Evolutionary conservation across 805 yeast species (phyloP), one percentile per base, ranked within the genome.

Genomic region (Starmera amethionina): DNA sequence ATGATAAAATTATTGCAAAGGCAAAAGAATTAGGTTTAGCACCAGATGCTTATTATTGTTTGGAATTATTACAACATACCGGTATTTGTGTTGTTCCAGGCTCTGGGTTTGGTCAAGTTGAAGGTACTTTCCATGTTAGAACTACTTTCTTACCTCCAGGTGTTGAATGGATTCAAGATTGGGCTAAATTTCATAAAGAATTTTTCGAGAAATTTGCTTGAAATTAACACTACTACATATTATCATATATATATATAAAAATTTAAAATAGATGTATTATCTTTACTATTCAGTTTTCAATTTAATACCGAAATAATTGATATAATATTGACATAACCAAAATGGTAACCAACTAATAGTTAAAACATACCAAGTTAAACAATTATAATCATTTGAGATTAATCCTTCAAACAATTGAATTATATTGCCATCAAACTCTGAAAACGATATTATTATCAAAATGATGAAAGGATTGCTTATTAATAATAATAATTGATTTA

Each of bases 71-170:
- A 49, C 90, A 90, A 48, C 61, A 65, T 36, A 88, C 98, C 7
- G 99, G 99, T 51, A 87, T 93, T 45, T 93, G 99, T 64, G 86
- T 95, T 35, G 95, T 93, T 46, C 97, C 99, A 28, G 99, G 98
- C 33, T 78, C 87, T 30, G 99, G 99, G 0, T 93, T 93, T 54
- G 97, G 97, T 29, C 98, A 93, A 64, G 82, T 71, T 37, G 79
- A 79, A 37, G 95, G 87, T 16, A 88, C 97, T 4, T 82, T 72
- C 65, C 99, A 93, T 58, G 73, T 93, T 52, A 80, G 99, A 71
- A 93, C 98, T 1, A 93, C 99, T 1, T 93, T 93, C 68, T 70
- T 93, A 55, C 95, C 98, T 12, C 97, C 97, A 13, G 97, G 97
- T 34, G 72, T 75, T 22, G 90, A 86, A 51, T 87, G 96, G 87